Evolutionary conservation across 2,329 filamentous ascomycete genomes (phyloP).

Genomic region (Apiospora phragmitis): DNA sequence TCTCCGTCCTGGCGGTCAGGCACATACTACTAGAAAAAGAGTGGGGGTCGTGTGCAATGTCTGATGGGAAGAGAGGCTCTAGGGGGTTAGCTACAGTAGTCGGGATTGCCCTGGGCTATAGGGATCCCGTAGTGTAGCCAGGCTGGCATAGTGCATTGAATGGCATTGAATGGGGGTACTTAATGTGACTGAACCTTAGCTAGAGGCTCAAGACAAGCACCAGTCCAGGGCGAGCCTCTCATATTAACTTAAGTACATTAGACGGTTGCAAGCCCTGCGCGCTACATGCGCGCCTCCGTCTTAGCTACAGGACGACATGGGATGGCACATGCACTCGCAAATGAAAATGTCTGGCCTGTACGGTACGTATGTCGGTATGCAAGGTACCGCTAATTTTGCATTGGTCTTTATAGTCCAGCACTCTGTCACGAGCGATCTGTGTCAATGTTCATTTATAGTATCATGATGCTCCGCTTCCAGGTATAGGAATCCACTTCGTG

Average conservation of each 20-base stretch:
- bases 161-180: neutral
- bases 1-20: neutral
- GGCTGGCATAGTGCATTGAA: neutral
- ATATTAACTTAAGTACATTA: neutral
- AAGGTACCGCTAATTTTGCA: neutral
- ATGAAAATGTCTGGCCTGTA: neutral
- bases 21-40: neutral
- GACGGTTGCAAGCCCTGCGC: neutral
- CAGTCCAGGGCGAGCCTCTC: neutral
- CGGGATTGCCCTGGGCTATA: neutral
- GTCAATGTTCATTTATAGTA: slow-evolving; percentile 1
- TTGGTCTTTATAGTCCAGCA: neutral
- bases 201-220: neutral
- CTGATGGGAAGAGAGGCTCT: neutral
- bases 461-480: slow-evolving; percentile 3
- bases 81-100: neutral
- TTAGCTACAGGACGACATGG: neutral
- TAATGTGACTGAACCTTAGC: slow-evolving; percentile 5
- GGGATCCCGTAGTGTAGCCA: neutral
- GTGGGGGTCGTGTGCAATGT: neutral
- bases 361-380: neutral
- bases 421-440: neutral
- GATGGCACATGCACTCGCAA: neutral
- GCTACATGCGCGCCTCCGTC: neutral
- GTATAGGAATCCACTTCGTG: neutral